Base-by-base conservation (phyloP, 345 rosid genomes). In the Bruguiera sexangula region DNA sequence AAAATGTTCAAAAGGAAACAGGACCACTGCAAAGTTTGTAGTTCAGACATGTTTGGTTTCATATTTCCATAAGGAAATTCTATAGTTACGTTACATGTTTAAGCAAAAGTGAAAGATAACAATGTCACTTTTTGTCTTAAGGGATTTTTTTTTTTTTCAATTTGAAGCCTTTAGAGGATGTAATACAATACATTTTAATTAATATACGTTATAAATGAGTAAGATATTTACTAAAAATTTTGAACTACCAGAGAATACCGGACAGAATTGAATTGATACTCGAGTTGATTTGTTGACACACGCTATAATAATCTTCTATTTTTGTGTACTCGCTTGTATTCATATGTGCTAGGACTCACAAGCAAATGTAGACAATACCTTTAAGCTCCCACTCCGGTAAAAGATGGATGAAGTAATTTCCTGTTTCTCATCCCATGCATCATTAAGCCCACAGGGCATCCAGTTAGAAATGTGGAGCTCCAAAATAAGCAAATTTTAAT, bases 381-480 rank as follows among this genome's bases (percentile, higher is more conserved):
- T 39, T 29, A 53, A 7, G 10, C 16, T 39, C 15, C 46, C 16
- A 39, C 46, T 39, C 15, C 50, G 0, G 15, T 43, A 3, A 43
- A 43, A 43, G 50, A 43, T 43, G 15, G 50, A 43, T 26, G 6
- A 22, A 11, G 29, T 15, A 55, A 43, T 43, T 43, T 43, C 50
- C 88, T 34, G 81, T 86, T 78, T 76, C 80, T 31, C 80, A 82
- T 72, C 93, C 91, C 89, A 85, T 85, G 82, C 70, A 73, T 61
- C 64, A 80, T 81, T 84, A 79, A 73, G 55, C 50, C 59, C 18
- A 55, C 30, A 55, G 30, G 30, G 29, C 29, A 8, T 15, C 60
- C 60, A 8, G 16, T 55, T 55, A 22, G 15, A 55, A 55, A 24
- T 21, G 26, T 75, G 68, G 6, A 50, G 59, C 60, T 63, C 46